phyloP scores from a whole-genome alignment of 495 filamentous ascomycete genomes.

The Hypoxylon intermedium region DNA sequence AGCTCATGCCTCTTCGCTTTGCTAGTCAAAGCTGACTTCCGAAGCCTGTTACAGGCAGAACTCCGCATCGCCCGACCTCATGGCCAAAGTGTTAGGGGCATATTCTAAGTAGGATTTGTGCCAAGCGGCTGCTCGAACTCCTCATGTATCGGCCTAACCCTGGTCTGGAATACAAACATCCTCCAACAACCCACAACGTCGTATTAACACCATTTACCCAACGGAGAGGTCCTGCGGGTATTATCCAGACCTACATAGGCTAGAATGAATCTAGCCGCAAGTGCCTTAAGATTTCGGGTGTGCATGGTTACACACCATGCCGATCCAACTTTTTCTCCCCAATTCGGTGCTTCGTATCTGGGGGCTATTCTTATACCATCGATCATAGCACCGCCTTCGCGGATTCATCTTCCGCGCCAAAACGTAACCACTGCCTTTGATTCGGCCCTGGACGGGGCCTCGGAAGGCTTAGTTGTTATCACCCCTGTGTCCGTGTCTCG shows the following conservation, averaged over 20 bases:
- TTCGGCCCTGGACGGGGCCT: constrained; percentile 14
- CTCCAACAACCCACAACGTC: constrained; percentile 24
- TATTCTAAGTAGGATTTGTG: not conserved
- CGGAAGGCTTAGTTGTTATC: constrained; percentile 18
- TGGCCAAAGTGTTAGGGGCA: constrained; percentile 5
- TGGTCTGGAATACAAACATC: constrained; percentile 10
- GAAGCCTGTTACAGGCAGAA: constrained; percentile 1
- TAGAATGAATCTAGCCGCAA: constrained; percentile 23
- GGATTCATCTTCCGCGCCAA: constrained; percentile 31
- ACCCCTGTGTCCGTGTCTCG: constrained; percentile 24
- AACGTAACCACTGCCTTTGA: constrained; percentile 20
- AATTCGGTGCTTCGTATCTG: constrained; percentile 11
- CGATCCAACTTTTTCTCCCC: constrained; percentile 27
- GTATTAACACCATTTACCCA: constrained; percentile 34
- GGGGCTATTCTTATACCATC: constrained; percentile 26
- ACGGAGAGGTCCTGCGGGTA: constrained; percentile 26
- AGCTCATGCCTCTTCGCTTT: not conserved
- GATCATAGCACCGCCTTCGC: constrained; percentile 20
- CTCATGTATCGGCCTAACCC: constrained; percentile 5
- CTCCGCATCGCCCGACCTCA: not conserved
- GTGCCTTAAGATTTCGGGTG: constrained; percentile 20
- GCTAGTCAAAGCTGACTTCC: constrained; percentile 10
- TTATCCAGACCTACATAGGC: constrained; percentile 33
- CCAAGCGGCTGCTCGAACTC: constrained; percentile 10
- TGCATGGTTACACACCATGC: constrained; percentile 28